These are phyloP conservation scores for Spirogloea muscicola DNA, from an alignment of 139 green algal species.

Conservation along the genomic window DNA sequence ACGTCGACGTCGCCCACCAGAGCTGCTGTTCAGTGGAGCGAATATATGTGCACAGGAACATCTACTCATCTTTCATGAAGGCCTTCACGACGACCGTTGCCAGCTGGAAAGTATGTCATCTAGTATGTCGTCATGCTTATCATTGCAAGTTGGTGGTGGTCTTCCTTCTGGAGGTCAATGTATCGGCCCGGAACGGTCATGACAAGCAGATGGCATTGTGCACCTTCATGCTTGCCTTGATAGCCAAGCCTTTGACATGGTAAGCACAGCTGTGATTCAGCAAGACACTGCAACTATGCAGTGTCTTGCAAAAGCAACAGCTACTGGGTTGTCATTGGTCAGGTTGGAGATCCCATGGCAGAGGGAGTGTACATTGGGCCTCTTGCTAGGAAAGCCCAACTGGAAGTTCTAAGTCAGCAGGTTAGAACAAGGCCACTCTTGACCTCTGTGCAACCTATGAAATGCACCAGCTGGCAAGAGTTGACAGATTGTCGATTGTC, in stretches of 20 bases:
- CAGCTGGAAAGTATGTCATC: constrained; percentile 19
- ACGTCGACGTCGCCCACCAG: background rate
- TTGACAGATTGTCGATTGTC: background rate
- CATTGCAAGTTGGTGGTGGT: background rate
- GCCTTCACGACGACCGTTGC: constrained; percentile 5
- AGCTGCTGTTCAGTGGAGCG: constrained; percentile 46
- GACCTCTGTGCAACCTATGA: background rate
- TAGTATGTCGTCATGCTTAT: background rate
- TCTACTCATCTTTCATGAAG: constrained; percentile 22
- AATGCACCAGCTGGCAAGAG: background rate
- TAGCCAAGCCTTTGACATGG: background rate
- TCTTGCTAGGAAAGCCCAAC: constrained; percentile 4
- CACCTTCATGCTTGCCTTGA: too few relatives aligned
- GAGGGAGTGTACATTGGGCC: constrained; percentile 40
- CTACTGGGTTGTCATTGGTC: too few relatives aligned
- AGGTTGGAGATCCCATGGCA: constrained; percentile 36
- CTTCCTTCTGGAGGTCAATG: background rate
- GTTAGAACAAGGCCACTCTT: background rate
- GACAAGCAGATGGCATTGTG: too few relatives aligned
- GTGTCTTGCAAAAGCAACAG: background rate
- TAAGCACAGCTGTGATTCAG: background rate
- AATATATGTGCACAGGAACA: constrained; percentile 40
- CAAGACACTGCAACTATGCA: background rate
- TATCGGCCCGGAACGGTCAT: too few relatives aligned
- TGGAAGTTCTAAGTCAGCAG: constrained; percentile 10